phyloP scores from a whole-genome alignment of 441 rosid genomes.

The Pelargonium australe region DNA sequence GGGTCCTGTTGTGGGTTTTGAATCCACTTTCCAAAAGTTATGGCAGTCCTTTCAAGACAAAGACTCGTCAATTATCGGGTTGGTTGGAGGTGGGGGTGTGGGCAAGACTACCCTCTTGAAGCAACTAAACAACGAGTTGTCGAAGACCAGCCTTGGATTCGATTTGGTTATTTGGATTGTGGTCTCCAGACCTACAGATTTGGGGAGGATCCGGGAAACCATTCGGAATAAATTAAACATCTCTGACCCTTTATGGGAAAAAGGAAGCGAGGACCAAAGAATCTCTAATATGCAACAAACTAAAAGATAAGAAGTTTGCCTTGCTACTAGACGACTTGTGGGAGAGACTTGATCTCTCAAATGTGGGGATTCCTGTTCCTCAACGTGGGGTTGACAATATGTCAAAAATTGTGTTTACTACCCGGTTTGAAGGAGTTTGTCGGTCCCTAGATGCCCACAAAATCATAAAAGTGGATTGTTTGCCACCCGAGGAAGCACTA shows the following conservation, averaged over 20 bases:
- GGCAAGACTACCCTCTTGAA: constrained; percentile 28
- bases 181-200: neutral
- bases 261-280: neutral
- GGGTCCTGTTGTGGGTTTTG: constrained; percentile 13
- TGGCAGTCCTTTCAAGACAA: constrained; percentile 15
- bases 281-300: neutral
- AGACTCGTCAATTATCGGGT: constrained; percentile 12
- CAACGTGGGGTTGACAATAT: neutral
- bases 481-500: constrained; percentile 3
- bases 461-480: constrained; percentile 8
- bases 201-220: constrained; percentile 14
- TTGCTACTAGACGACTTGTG: constrained; percentile 28
- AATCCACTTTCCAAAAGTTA: constrained; percentile 4
- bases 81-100: constrained; percentile 22
- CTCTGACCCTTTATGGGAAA: constrained; percentile 12
- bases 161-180: neutral
- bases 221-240: constrained; percentile 17
- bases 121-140: constrained; percentile 4
- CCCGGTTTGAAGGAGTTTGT: constrained; percentile 21
- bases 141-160: neutral
- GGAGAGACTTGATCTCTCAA: neutral
- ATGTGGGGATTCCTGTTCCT: constrained; percentile 19
- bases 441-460: constrained; percentile 15
- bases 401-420: constrained; percentile 24
- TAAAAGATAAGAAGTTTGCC: constrained; percentile 20